A percentile compares a stretch with the other conserved stretches of the same genome.
Conservation (phyloP, 352 stramenopile species). For the Pythium aquatile region DNA sequence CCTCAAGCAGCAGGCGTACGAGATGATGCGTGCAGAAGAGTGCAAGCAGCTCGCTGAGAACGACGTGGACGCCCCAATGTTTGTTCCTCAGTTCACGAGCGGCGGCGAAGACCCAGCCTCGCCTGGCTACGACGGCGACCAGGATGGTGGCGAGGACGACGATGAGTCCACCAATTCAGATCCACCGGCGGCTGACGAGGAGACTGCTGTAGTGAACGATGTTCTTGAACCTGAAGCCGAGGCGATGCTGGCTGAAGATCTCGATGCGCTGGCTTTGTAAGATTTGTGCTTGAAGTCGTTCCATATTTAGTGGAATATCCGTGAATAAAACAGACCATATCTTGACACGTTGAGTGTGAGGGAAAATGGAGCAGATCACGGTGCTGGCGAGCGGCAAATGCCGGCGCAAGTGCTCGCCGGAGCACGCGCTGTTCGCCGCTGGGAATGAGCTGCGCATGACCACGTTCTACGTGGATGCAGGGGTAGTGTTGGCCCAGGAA, state of each 20-base stretch:
- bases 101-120: not conserved
- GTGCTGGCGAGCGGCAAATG: constrained; percentile 47
- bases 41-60: constrained; percentile 4
- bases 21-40: constrained; percentile 15
- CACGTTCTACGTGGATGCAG: constrained; percentile 42
- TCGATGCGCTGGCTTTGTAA: not conserved
- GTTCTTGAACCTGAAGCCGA: not conserved
- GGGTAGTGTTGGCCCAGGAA: constrained; percentile 4
- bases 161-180: not conserved
- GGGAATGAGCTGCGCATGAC: constrained; percentile 39
- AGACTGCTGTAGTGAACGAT: not conserved
- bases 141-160: not conserved
- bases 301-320: constrained; percentile 23
- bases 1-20: constrained; percentile 14
- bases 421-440: constrained; percentile 45
- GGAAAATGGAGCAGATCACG: constrained; percentile 33
- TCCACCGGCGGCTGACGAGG: not conserved
- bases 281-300: not conserved
- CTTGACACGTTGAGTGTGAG: not conserved
- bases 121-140: not conserved
- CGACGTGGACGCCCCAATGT: constrained; percentile 14
- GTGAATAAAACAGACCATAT: constrained; percentile 4
- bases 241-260: not conserved
- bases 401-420: constrained; percentile 47
- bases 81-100: not conserved